phyloP scores from a whole-genome alignment of 78 protist genomes.

The Emiliania huxleyi region DNA sequence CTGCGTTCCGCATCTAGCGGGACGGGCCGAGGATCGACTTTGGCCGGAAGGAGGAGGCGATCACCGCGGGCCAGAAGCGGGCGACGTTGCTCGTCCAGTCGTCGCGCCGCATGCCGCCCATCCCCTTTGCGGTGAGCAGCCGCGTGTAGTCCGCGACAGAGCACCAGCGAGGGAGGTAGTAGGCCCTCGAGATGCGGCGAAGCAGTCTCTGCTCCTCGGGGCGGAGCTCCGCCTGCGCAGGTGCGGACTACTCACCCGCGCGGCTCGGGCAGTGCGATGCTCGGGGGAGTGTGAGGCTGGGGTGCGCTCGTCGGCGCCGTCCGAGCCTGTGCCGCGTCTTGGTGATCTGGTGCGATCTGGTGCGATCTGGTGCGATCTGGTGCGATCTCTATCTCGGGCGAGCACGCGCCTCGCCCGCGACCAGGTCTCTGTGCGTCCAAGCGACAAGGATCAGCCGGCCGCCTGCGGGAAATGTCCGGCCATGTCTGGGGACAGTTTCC shows the following conservation, averaged over 20 bases:
- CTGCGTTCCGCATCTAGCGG: too few relatives aligned
- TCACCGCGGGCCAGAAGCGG: constrained; percentile 44
- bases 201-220: neutral
- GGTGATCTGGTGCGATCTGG: too few relatives aligned
- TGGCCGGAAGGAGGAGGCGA: neutral
- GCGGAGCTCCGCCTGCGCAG: too few relatives aligned
- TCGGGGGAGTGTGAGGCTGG: too few relatives aligned
- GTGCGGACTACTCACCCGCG: too few relatives aligned
- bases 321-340: too few relatives aligned
- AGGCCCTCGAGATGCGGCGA: neutral
- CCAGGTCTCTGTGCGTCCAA: constrained; percentile 21
- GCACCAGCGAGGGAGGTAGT: constrained; percentile 34
- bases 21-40: neutral
- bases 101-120: neutral
- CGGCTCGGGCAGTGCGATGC: too few relatives aligned
- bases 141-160: neutral
- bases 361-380: too few relatives aligned
- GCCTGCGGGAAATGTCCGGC: too few relatives aligned
- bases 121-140: neutral
- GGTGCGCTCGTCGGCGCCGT: too few relatives aligned
- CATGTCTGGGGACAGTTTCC: too few relatives aligned
- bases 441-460: too few relatives aligned
- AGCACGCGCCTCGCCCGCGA: neutral
- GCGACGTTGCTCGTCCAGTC: constrained; percentile 15
- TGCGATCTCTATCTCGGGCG: neutral